A percentile compares a stretch with the other conserved stretches of the same genome.
These are phyloP conservation scores for Pelargonium hybrid DNA, from an alignment of 441 rosid species.

Conservation along the genomic window DNA sequence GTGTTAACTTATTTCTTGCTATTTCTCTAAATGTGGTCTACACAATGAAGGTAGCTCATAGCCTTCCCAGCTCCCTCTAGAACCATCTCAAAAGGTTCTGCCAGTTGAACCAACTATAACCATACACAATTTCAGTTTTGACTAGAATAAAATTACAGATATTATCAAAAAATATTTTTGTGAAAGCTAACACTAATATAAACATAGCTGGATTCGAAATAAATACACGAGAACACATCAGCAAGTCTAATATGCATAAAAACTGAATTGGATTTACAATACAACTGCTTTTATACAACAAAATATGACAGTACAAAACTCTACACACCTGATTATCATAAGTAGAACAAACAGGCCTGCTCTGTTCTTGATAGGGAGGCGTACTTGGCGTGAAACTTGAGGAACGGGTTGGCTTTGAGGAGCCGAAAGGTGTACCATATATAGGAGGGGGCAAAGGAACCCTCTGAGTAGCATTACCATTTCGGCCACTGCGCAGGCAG, in stretches of 20 bases:
- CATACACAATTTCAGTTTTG: background rate
- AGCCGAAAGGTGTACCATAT: slow-evolving; percentile 29
- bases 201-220: background rate
- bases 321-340: slow-evolving; percentile 50
- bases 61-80: background rate
- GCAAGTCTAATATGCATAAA: background rate
- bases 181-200: background rate
- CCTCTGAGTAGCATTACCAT: slow-evolving; percentile 41
- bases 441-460: slow-evolving; percentile 79
- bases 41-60: background rate
- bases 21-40: background rate
- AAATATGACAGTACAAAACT: background rate
- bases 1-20: background rate
- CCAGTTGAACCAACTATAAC: background rate
- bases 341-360: slow-evolving; percentile 29
- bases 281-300: background rate
- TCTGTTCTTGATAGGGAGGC: slow-evolving; percentile 35
- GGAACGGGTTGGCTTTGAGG: slow-evolving; percentile 34
- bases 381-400: slow-evolving; percentile 44
- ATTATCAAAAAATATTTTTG: background rate
- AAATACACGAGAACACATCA: background rate
- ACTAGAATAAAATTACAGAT: background rate
- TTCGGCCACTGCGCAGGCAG: slow-evolving; percentile 28
- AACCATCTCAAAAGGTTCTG: background rate
- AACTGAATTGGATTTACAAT: background rate